phyloP scores from a whole-genome alignment of 768 basidiomycete genomes.

The Calocera viscosa region DNA sequence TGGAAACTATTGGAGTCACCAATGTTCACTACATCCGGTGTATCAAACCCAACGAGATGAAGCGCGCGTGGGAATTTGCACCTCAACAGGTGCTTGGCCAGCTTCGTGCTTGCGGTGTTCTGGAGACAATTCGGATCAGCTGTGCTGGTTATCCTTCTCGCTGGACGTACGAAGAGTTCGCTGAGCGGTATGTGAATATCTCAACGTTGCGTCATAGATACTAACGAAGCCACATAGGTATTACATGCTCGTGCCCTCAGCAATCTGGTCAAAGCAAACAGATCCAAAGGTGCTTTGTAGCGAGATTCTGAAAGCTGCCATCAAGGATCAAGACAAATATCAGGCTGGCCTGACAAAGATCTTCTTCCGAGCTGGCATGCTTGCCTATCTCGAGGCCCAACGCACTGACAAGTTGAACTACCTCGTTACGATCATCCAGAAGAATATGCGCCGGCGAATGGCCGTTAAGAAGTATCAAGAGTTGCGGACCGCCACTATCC shows the following conservation, averaged over 20 bases:
- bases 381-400: constrained; percentile 84
- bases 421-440: constrained; percentile 91
- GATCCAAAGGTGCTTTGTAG: constrained; percentile 73
- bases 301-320: constrained; percentile 70
- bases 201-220: not conserved
- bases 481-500: constrained; percentile 61
- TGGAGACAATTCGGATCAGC: constrained; percentile 96
- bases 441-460: constrained; percentile 84
- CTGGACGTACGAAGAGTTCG: constrained; percentile 98
- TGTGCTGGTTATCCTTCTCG: constrained; percentile 97
- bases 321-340: constrained; percentile 91
- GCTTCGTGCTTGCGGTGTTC: constrained; percentile 92
- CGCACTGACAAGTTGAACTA: constrained; percentile 78
- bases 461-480: constrained; percentile 67
- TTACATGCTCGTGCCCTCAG: constrained; percentile 87
- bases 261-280: constrained; percentile 74
- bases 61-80: constrained; percentile 92
- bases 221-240: constrained; percentile 42
- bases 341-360: constrained; percentile 96
- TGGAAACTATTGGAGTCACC: constrained; percentile 94
- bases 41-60: constrained; percentile 96
- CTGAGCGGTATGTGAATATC: constrained; percentile 59
- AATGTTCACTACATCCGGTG: constrained; percentile 99
- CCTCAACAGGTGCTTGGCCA: constrained; percentile 93
- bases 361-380: constrained; percentile 98